Conservation (phyloP, 805 yeast genomes). For the Pichia scutulata region DNA sequence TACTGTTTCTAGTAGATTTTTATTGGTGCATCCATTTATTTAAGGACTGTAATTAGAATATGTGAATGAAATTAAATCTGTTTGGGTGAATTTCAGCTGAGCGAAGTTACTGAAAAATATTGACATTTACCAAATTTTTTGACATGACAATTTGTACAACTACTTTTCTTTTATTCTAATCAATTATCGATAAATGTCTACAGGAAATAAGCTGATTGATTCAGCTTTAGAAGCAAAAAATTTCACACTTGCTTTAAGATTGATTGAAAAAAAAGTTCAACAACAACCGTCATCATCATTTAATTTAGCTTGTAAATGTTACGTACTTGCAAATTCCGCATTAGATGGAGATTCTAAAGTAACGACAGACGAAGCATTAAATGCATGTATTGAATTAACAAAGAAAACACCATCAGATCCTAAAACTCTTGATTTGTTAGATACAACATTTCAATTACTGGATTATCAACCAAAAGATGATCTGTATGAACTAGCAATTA, state of each 20-base stretch:
- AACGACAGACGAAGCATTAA: constrained; percentile 25
- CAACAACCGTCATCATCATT: constrained; percentile 52
- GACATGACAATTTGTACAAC: background rate
- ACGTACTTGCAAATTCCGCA: constrained; percentile 30
- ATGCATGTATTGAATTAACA: constrained; percentile 24
- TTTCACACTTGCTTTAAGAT: constrained; percentile 43
- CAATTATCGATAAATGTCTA: constrained; percentile 14
- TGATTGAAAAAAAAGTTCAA: constrained; percentile 40
- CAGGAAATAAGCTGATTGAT: constrained; percentile 17
- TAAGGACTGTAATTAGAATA: too few relatives aligned
- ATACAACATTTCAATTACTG: constrained; percentile 34
- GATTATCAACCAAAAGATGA: constrained; percentile 33
- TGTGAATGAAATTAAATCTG: too few relatives aligned
- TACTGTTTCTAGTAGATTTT: background rate
- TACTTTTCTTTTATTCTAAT: background rate
- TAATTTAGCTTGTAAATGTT: constrained; percentile 39
- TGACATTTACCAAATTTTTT: background rate
- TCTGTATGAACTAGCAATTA: constrained; percentile 50
- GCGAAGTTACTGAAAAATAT: background rate
- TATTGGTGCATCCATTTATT: too few relatives aligned
- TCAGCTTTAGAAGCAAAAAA: constrained; percentile 35
- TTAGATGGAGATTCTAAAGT: background rate
- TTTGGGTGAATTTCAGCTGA: too few relatives aligned
- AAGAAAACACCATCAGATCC: constrained; percentile 46
- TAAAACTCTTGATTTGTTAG: constrained; percentile 41